Conservation (phyloP, 768 basidiomycete species). For the Leccinellum rugosiceps region DNA sequence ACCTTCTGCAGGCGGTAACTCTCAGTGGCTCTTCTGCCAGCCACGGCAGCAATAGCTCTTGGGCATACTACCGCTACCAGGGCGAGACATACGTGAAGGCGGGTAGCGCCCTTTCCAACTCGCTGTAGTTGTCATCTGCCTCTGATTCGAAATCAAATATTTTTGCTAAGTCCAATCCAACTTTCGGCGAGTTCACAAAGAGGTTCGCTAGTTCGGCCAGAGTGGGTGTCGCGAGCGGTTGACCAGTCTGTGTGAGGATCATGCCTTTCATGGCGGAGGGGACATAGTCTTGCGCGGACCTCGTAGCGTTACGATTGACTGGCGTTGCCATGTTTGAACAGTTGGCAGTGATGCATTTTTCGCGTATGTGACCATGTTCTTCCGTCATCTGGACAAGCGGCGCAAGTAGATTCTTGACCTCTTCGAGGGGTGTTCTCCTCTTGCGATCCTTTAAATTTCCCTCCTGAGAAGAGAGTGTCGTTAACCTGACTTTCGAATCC, state of each 20-base stretch:
- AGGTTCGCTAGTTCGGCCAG: slow-evolving; percentile 63
- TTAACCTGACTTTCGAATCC: slow-evolving; percentile 51
- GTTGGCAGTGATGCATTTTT: slow-evolving; percentile 12
- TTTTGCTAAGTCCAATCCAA: slow-evolving; percentile 71
- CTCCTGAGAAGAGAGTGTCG: slow-evolving; percentile 39
- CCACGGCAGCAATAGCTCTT: slow-evolving; percentile 7
- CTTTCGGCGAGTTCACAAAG: slow-evolving; percentile 65
- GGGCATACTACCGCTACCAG: neutral
- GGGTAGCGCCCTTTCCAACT: slow-evolving; percentile 29
- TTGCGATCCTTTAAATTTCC: slow-evolving; percentile 40
- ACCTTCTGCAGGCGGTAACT: slow-evolving; percentile 48
- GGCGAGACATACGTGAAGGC: slow-evolving; percentile 6
- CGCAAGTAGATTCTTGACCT: slow-evolving; percentile 67
- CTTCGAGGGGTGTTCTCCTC: slow-evolving; percentile 64
- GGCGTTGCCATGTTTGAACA: slow-evolving; percentile 47
- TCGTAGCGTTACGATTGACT: slow-evolving; percentile 36
- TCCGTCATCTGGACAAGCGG: slow-evolving; percentile 43
- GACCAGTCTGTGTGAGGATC: slow-evolving; percentile 74
- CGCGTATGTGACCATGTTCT: slow-evolving; percentile 23
- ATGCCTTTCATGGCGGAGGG: slow-evolving; percentile 72
- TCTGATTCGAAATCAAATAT: slow-evolving; percentile 64
- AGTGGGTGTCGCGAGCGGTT: slow-evolving; percentile 67
- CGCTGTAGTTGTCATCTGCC: slow-evolving; percentile 29
- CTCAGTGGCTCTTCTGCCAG: slow-evolving; percentile 47
- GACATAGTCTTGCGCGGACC: slow-evolving; percentile 24